Evolutionary conservation across 768 basidiomycete genomes (phyloP), one percentile per base, ranked within the genome.

Genomic region (Boletus subparvulus): DNA sequence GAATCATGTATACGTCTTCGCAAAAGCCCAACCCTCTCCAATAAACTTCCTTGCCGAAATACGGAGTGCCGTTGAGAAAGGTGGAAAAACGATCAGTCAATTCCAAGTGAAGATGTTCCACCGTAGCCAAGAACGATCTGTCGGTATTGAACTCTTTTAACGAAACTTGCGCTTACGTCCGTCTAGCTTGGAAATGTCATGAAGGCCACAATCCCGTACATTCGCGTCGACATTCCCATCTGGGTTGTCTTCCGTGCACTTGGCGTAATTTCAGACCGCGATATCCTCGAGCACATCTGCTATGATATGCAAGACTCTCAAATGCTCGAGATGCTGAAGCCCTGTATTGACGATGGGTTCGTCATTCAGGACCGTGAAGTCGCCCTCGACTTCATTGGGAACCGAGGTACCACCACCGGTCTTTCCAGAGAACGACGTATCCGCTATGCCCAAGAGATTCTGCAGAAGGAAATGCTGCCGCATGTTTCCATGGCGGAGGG

Each of bases 231-330:
- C 71, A 94, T 99, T 68, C 97, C 97, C 2, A 93, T 99, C 62
- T 97, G 97, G 87, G 93, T 99, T 56, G 93, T 98, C 66, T 99
- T 99, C 78, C 91, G 97, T 64, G 97, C 91, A 6, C 86, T 99
- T 45, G 95, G 96, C 57, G 93, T 99, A 65, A 93, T 98, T 49
- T 95, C 97, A 19, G 97, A 99, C 72, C 86, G 92, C 57, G 97
- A 99, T 69, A 96, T 99, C 55, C 83, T 99, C 60, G 93, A 94
- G 71, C 97, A 98, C 67, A 98, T 99, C 58, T 98, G 94, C 71
- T 99, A 98, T 73, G 96, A 98, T 73, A 87, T 90, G 83, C 90
- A 94, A 70, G 97, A 99, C 66, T 82, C 88, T 4, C 92, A 95
- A 64, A 91, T 98, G 88, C 81, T 98, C 49, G 97, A 99, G 70